Evolutionary conservation across 2,329 filamentous ascomycete species (phyloP), one percentile per base, ranked within the genome.

Genomic region (Trichoderma sp.): DNA sequence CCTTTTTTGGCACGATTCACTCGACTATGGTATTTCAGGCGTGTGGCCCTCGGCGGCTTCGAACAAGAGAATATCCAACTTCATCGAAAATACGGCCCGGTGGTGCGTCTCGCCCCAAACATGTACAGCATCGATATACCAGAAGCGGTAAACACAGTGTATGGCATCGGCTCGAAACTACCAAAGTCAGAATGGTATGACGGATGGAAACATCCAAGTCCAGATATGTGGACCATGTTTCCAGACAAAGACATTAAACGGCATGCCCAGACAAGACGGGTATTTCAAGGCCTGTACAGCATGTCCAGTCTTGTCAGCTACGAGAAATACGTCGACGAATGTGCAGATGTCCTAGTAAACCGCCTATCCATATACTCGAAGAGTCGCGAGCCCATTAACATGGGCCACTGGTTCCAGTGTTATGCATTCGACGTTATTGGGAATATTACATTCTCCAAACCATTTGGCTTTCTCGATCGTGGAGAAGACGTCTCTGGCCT

Each of bases 381-480:
- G 68, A 72, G 0, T 73, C 36, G 64, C 6, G 17, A 50, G 26
- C 28, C 47, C 28, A 68, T 87, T 3, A 80, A 88, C 72, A 73
- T 85, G 53, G 75, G 75, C 4, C 78, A 82, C 62, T 84, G 82
- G 81, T 76, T 86, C 32, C 84, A 86, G 72, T 85, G 79, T 73
- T 86, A 83, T 69, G 84, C 83, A 0, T 85, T 85, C 57, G 84
- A 87, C 71, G 85, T 87, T 2, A 86, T 88, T 39, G 84, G 85
- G 2, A 80, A 83, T 39, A 85, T 88, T 55, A 86, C 84, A 0
- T 79, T 77, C 69, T 80, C 76, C 30, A 76, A 75, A 6, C 73
- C 76, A 0, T 79, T 82, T 74, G 85, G 84, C 0, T 85, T 87
- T 69, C 77, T 87, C 0, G 84, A 86, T 50, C 67, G 73, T 17